Evolutionary conservation across 2,329 filamentous ascomycete species (phyloP).

Genomic region (Colletotrichum incanum): DNA sequence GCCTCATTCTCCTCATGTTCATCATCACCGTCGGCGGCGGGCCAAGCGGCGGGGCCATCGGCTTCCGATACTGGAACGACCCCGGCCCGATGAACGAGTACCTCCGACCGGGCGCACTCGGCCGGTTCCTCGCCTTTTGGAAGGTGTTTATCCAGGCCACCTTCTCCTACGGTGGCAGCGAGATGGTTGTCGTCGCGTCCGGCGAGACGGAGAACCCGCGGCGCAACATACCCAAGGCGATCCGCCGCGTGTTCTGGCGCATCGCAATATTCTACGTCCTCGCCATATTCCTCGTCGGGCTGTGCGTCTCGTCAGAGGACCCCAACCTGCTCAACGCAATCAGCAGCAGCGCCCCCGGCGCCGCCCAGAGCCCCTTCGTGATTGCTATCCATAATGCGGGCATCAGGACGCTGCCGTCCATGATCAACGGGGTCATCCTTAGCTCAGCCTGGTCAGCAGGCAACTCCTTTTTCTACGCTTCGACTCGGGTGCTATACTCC

Average conservation of each 20-base stretch:
- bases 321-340: constrained; percentile 54
- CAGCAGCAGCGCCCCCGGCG: constrained; percentile 32
- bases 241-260: constrained; percentile 70
- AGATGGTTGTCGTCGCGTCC: constrained; percentile 67
- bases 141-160: constrained; percentile 64
- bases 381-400: constrained; percentile 80
- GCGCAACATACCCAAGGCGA: constrained; percentile 64
- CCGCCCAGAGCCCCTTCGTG: constrained; percentile 52
- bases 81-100: constrained; percentile 62
- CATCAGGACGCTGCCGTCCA: constrained; percentile 76
- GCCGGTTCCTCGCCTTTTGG: constrained; percentile 60
- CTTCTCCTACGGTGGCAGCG: constrained; percentile 65
- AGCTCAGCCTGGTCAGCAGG: constrained; percentile 80
- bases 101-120: constrained; percentile 54
- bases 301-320: constrained; percentile 64
- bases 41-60: constrained; percentile 59
- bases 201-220: constrained; percentile 66
- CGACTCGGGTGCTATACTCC: constrained; percentile 72
- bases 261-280: constrained; percentile 69
- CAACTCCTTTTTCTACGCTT: constrained; percentile 75
- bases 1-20: constrained; percentile 65
- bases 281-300: constrained; percentile 65
- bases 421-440: constrained; percentile 84
- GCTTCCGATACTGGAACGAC: constrained; percentile 62
- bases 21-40: constrained; percentile 65